Conservation (phyloP, 768 basidiomycete species). For the Mycena latifolia region DNA sequence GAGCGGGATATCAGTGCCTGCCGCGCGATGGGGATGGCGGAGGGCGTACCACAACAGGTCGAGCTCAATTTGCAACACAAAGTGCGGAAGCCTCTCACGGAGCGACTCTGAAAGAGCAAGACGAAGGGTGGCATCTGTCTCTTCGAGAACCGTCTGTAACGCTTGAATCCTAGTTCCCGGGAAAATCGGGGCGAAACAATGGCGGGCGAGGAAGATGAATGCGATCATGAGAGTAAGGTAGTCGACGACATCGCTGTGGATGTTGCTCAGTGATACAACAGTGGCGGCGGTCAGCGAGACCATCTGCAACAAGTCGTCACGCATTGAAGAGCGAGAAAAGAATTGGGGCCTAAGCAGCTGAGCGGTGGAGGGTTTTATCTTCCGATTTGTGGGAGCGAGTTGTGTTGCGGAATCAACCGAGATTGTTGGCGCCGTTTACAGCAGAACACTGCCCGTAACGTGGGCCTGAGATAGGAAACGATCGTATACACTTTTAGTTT, state of each 20-base stretch:
- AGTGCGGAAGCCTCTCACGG: constrained; percentile 14
- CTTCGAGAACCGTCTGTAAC: constrained; percentile 3
- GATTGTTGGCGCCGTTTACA: neutral
- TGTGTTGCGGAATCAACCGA: neutral
- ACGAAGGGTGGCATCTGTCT: constrained; percentile 5
- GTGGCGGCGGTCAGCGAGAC: constrained; percentile 14
- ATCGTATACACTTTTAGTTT: neutral
- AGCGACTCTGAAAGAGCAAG: constrained; percentile 17
- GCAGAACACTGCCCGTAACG: constrained; percentile 20
- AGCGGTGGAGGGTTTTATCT: neutral
- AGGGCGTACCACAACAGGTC: constrained; percentile 6
- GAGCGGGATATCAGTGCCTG: neutral
- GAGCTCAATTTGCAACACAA: constrained; percentile 8
- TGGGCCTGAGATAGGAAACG: neutral
- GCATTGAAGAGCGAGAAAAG: neutral
- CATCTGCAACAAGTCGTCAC: constrained; percentile 15
- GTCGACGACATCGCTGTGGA: neutral
- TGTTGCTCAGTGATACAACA: constrained; percentile 5
- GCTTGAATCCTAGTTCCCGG: constrained; percentile 6
- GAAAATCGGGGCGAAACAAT: constrained; percentile 6
- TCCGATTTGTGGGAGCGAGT: neutral
- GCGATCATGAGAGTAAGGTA: constrained; percentile 15
- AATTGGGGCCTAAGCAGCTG: neutral
- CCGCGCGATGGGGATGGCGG: neutral
- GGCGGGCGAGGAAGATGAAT: constrained; percentile 1